Evolutionary conservation across 1,284 basidiomycete species (phyloP), one percentile per base, ranked within the genome.

Genomic region (Heterobasidion parviporum): DNA sequence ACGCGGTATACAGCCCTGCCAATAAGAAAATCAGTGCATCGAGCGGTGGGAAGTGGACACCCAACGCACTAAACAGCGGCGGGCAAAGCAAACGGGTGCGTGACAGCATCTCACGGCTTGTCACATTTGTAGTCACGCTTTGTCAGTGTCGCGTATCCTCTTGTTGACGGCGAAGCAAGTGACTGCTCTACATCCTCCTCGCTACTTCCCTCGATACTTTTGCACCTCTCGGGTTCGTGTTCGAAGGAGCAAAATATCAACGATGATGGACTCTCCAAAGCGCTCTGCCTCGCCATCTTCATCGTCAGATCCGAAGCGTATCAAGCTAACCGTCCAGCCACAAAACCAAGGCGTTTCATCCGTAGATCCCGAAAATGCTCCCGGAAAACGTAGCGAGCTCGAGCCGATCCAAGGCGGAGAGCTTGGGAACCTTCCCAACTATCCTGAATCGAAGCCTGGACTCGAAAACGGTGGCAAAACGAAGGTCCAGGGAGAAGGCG

Each of bases 351-450:
- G 84, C 34, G 85, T 77, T 12, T 72, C 77, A 8, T 79, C 82
- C 34, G 85, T 90, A 6, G 87, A 89, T 68, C 83, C 82, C 14
- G 85, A 89, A 62, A 85, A 81, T 63, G 86, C 87, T 43, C 73
- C 75, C 0, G 87, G 87, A 62, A 90, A 89, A 70, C 83, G 85
- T 59, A 80, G 78, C 67, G 87, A 90, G 67, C 78, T 87, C 54
- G 88, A 90, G 62, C 87, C 87, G 54, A 76, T 90, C 52, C 76
- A 79, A 58, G 80, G 80, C 48, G 77, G 78, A 15, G 88, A 90
- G 63, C 79, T 90, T 62, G 85, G 78, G 52, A 90, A 90, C 70
- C 69, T 90, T 32, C 80, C 82, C 15, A 75, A 76, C 26, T 74
- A 74, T 45, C 65, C 76, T 33, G 71, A 73, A 1, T 69, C 73